Evolutionary conservation across 2,329 filamentous ascomycete species (phyloP), one percentile per base, ranked within the genome.

Genomic region (Leptosphaerulina australis): DNA sequence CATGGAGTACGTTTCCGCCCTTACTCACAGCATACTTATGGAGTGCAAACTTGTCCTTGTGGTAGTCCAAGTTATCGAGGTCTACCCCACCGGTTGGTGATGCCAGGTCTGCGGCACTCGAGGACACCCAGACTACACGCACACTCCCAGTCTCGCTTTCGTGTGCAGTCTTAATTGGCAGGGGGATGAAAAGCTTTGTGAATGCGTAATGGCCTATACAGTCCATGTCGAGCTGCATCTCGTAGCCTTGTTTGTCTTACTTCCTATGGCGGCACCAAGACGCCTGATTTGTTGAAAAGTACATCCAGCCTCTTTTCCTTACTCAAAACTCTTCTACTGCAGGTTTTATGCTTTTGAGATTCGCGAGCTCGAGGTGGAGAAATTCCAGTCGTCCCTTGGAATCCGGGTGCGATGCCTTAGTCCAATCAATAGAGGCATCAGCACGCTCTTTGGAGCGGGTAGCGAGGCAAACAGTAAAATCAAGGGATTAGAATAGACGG

Each of bases 401-500:
- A 8, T 28, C 17, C 69, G 77, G 25, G 60, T 55, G 0, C 5
- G 40, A 14, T 12, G 50, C 37, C 4, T 69, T 62, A 35, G 85
- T 79, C 29, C 80, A 79, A 0, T 63, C 53, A 2, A 67, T 64
- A 10, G 73, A 79, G 53, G 80, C 80, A n/a, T 73, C 64, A 8
- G 53, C 39, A 14, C 52, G 51, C 12, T 58, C 51, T 25, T 72
- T 60, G 3, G 68, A 77, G 22, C 82, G 79, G 2, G 77, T 76
- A 4, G 81, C 81, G 20, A 83, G 64, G 64, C 83, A 85, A n/a
- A 85, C 77, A 1, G 72, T 82, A 26, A 74, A 81, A 45, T 82
- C 80, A 26, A 74, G 76, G 10, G 70, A 65, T 65, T 85, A 85
- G 9, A 86, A 73, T 3, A 85, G 76, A 29, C 76, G 76, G 24